These are phyloP conservation scores for Dactylellina leptospora DNA, from an alignment of 2,329 filamentous ascomycete species.

Conservation along the genomic window DNA sequence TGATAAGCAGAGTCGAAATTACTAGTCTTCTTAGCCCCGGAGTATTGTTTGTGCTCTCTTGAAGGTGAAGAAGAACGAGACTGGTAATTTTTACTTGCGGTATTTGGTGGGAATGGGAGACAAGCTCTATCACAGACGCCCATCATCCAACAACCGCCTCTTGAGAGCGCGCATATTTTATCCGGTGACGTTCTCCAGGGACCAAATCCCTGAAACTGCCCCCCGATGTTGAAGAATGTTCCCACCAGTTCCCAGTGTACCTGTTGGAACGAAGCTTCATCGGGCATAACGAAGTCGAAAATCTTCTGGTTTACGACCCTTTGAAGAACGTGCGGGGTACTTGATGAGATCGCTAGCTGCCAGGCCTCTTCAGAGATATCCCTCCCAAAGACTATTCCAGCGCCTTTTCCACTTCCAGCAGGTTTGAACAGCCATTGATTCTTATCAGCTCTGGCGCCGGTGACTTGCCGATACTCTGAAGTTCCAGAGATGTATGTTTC, in stretches of 20 bases:
- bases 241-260: constrained; percentile 48
- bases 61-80: not conserved
- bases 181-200: constrained; percentile 51
- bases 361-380: constrained; percentile 57
- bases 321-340: constrained; percentile 48
- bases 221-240: constrained; percentile 52
- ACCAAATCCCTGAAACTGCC: constrained; percentile 21
- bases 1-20: constrained; percentile 16
- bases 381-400: constrained; percentile 61
- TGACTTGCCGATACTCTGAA: constrained; percentile 53
- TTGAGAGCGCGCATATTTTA: constrained; percentile 53
- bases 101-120: constrained; percentile 32
- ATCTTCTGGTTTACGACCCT: constrained; percentile 47
- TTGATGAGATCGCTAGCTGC: constrained; percentile 56
- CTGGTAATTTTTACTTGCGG: not conserved
- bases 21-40: not conserved
- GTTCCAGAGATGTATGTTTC: constrained; percentile 60
- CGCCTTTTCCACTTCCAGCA: constrained; percentile 61
- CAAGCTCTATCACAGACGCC: not conserved
- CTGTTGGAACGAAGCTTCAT: not conserved
- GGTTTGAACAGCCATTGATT: constrained; percentile 60
- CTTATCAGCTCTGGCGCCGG: constrained; percentile 51
- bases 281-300: constrained; percentile 24
- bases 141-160: constrained; percentile 43
- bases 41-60: not conserved